Evolutionary conservation across 768 basidiomycete genomes (phyloP).

Genomic region (Trichaptum fuscoviolaceum): DNA sequence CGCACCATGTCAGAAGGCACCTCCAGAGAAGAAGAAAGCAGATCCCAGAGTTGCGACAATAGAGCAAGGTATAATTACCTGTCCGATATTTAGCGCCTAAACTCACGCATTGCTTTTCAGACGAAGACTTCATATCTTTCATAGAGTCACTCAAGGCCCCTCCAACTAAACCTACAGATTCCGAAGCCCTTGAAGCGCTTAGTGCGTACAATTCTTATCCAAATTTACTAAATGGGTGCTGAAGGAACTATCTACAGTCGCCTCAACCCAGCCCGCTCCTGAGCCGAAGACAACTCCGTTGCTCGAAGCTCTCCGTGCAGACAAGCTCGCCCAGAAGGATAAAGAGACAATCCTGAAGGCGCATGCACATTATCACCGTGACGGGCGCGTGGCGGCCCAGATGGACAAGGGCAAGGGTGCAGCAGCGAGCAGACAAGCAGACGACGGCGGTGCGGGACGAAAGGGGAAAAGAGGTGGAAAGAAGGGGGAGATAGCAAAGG

Average conservation of each 20-base stretch:
- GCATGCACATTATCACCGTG: slow-evolving; percentile 67
- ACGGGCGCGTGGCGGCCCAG: slow-evolving; percentile 28
- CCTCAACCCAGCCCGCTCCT: slow-evolving; percentile 52
- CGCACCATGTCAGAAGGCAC: slow-evolving; percentile 86
- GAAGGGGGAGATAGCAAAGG: background rate
- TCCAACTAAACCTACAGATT: slow-evolving; percentile 42
- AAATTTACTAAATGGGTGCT: background rate
- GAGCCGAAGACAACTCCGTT: slow-evolving; percentile 84
- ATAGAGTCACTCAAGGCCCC: slow-evolving; percentile 61
- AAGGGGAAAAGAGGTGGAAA: slow-evolving; percentile 14
- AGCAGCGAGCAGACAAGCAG: slow-evolving; percentile 13
- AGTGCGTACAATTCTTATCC: slow-evolving; percentile 34
- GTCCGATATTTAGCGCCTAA: background rate
- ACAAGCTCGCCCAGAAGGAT: slow-evolving; percentile 65
- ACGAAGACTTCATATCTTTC: slow-evolving; percentile 83
- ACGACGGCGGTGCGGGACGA: slow-evolving; percentile 10
- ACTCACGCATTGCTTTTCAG: slow-evolving; percentile 30
- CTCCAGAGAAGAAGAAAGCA: slow-evolving; percentile 65
- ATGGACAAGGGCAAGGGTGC: slow-evolving; percentile 38
- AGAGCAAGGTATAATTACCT: slow-evolving; percentile 60
- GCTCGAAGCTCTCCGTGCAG: slow-evolving; percentile 87
- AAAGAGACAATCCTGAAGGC: slow-evolving; percentile 68
- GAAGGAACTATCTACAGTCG: slow-evolving; percentile 39
- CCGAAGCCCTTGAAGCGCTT: slow-evolving; percentile 57
- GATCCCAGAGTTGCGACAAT: slow-evolving; percentile 86